These are phyloP conservation scores for Thalassiosira oceanica DNA, from an alignment of 352 stramenopile genomes.

Conservation along the genomic window DNA sequence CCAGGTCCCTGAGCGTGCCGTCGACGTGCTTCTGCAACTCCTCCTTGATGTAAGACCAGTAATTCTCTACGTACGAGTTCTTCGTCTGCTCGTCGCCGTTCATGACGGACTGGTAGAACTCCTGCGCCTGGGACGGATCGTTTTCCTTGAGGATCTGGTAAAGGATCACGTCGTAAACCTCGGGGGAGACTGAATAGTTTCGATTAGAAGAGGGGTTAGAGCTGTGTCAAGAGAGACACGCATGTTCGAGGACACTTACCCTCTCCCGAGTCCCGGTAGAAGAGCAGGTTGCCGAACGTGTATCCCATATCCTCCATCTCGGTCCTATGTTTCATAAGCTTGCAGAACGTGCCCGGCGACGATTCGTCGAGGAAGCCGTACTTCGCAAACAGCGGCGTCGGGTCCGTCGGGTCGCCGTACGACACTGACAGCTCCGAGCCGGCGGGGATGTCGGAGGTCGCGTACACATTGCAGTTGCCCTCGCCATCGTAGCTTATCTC, in stretches of 20 bases:
- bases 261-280: constrained; percentile 50
- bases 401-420: constrained; percentile 36
- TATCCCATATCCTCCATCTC: constrained; percentile 42
- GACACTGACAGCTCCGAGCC: constrained; percentile 28
- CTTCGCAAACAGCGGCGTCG: constrained; percentile 39
- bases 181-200: constrained; percentile 32
- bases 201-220: no score
- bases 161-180: constrained; percentile 36
- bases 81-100: constrained; percentile 42
- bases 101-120: constrained; percentile 35
- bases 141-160: constrained; percentile 39
- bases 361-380: constrained; percentile 49
- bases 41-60: constrained; percentile 39
- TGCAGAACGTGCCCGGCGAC: constrained; percentile 42
- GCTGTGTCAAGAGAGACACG: no score
- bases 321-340: constrained; percentile 32
- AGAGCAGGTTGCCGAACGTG: constrained; percentile 36
- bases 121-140: constrained; percentile 20
- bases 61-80: constrained; percentile 33
- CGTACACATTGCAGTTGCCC: constrained; percentile 9
- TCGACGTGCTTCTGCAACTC: constrained; percentile 49
- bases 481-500: constrained; percentile 33
- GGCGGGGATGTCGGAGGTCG: constrained; percentile 21
- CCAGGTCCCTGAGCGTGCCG: constrained; percentile 16
- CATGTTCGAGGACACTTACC: no score